phyloP scores from a whole-genome alignment of 116 monocot species.

The Cymodocea nodosa region DNA sequence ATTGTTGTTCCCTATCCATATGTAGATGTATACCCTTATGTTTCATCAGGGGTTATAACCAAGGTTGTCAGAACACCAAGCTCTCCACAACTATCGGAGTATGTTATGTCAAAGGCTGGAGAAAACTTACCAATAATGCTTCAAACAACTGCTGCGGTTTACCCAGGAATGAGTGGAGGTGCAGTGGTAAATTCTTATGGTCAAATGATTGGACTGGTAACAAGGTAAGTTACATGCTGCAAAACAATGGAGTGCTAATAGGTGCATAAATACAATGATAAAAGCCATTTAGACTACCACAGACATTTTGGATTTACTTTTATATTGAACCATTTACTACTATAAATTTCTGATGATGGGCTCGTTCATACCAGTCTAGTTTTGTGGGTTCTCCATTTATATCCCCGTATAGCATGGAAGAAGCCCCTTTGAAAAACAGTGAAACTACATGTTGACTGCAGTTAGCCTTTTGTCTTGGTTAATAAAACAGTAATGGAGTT shows the following conservation, averaged over 20 bases:
- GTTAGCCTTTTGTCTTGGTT: too few relatives aligned
- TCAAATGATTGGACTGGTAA: conserved; percentile 73
- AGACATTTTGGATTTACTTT: too few relatives aligned
- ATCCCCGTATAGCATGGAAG: too few relatives aligned
- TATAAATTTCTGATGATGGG: too few relatives aligned
- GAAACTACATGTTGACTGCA: too few relatives aligned
- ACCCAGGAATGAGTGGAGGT: conserved; percentile 93
- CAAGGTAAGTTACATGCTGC: conserved; percentile 35
- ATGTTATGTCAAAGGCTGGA: not conserved
- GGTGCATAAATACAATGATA: not conserved
- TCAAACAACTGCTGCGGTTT: conserved; percentile 88
- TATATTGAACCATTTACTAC: too few relatives aligned
- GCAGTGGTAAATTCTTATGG: conserved; percentile 62
- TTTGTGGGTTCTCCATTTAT: too few relatives aligned
- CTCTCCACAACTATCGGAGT: conserved; percentile 1
- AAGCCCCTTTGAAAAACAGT: too few relatives aligned
- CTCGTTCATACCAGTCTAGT: too few relatives aligned
- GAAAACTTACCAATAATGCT: conserved; percentile 53
- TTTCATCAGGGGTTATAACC: conserved; percentile 66
- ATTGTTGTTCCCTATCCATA: not conserved
- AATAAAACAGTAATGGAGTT: too few relatives aligned
- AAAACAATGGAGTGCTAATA: not conserved
- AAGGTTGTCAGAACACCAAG: conserved; percentile 35
- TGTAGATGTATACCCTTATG: conserved; percentile 49
- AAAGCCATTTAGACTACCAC: not conserved